These are phyloP conservation scores for Hanseniaspora clermontiae DNA, from an alignment of 805 yeast species.

Conservation along the genomic window DNA sequence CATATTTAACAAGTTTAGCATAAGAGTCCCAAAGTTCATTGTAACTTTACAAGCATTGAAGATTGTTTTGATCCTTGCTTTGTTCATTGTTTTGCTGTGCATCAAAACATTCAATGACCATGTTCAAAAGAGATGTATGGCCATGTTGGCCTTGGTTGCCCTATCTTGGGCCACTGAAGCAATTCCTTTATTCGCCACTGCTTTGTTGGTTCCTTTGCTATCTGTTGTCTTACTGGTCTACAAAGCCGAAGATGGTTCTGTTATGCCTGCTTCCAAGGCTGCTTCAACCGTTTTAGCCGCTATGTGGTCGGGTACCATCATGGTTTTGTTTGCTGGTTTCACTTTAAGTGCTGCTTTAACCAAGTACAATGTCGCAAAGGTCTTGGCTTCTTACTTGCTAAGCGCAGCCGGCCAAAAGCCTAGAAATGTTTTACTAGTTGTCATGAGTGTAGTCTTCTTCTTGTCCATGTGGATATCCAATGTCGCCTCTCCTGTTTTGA, in stretches of 20 bases:
- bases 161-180: constrained; percentile 93
- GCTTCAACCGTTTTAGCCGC: constrained; percentile 53
- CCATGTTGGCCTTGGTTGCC: constrained; percentile 50
- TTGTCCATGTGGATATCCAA: constrained; percentile 91
- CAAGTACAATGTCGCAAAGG: constrained; percentile 77
- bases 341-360: constrained; percentile 87
- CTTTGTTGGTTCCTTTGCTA: constrained; percentile 68
- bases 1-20: constrained; percentile 26
- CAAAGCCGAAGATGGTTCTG: constrained; percentile 39
- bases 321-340: constrained; percentile 83
- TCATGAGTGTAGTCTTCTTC: constrained; percentile 76
- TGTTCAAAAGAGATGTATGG: constrained; percentile 52
- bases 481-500: constrained; percentile 91
- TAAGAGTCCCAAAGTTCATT: constrained; percentile 37
- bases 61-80: constrained; percentile 35
- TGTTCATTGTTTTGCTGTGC: constrained; percentile 43
- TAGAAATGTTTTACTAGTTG: constrained; percentile 54
- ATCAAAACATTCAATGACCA: constrained; percentile 51
- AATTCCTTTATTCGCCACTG: constrained; percentile 83
- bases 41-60: constrained; percentile 39
- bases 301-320: constrained; percentile 92
- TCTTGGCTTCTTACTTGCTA: constrained; percentile 73
- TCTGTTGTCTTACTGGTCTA: constrained; percentile 58
- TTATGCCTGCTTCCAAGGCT: constrained; percentile 55
- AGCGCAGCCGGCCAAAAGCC: constrained; percentile 77